These are phyloP conservation scores for Pseudogymnoascus sp. DNA, from an alignment of 2,329 filamentous ascomycete species.

Conservation along the genomic window DNA sequence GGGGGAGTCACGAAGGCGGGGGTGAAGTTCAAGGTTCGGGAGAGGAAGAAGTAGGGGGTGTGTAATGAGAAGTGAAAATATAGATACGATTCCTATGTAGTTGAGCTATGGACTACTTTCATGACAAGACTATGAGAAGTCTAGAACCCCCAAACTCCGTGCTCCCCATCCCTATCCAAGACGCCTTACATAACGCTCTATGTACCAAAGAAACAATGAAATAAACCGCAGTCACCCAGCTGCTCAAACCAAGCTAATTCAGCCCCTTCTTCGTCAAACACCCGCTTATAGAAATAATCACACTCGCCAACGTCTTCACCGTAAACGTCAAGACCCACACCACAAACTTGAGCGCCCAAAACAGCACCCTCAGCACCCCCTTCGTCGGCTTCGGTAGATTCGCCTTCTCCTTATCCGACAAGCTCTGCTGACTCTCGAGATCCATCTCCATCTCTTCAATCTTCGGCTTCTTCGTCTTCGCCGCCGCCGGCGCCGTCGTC, in stretches of 20 bases:
- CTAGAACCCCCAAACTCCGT: not conserved
- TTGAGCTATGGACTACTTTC: not conserved
- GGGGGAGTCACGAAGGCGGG: constrained; percentile 52
- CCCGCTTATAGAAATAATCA: constrained; percentile 44
- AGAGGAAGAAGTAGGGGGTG: constrained; percentile 43
- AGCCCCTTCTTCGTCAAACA: constrained; percentile 40
- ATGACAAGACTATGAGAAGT: not conserved
- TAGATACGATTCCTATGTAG: not conserved
- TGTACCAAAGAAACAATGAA: not conserved
- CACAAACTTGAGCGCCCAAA: constrained; percentile 47
- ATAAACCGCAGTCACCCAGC: not conserved
- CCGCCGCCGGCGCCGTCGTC: constrained; percentile 16
- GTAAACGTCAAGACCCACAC: constrained; percentile 50
- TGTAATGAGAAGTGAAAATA: not conserved
- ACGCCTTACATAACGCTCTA: not conserved
- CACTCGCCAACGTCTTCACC: constrained; percentile 44
- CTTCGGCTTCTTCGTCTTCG: constrained; percentile 30
- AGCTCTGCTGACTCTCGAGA: constrained; percentile 49
- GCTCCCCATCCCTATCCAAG: not conserved
- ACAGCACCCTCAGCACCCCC: constrained; percentile 42
- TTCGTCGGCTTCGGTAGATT: constrained; percentile 43
- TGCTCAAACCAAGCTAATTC: not conserved
- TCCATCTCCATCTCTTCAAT: constrained; percentile 55
- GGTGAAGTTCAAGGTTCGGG: constrained; percentile 54
- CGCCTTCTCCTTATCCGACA: constrained; percentile 17